phyloP scores from a whole-genome alignment of 2,329 filamentous ascomycete genomes.

The Colletotrichum horii region DNA sequence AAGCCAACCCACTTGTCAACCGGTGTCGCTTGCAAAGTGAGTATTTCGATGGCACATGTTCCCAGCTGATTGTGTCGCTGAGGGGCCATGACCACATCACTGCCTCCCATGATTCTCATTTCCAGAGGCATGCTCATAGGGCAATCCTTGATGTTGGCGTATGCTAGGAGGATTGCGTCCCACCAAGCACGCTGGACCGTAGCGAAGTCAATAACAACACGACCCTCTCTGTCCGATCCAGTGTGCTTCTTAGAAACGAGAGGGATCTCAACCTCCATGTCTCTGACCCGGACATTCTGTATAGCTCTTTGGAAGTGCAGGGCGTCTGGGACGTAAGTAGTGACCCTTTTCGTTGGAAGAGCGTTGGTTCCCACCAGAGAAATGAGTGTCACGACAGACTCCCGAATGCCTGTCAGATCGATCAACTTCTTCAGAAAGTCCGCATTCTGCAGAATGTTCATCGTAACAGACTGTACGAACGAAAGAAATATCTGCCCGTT shows the following conservation, averaged over 20 bases:
- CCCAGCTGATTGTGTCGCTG: conserved; percentile 45
- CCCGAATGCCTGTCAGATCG: conserved; percentile 6
- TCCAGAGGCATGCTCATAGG: conserved; percentile 50
- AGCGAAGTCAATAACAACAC: conserved; percentile 42
- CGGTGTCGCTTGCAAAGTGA: conserved; percentile 44
- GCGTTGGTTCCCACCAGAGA: conserved; percentile 27
- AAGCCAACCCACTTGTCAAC: conserved; percentile 42
- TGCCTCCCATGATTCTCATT: conserved; percentile 47
- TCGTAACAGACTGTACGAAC: conserved; percentile 25
- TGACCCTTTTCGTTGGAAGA: conserved; percentile 34
- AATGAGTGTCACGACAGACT: conserved; percentile 32
- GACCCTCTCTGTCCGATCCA: conserved; percentile 27
- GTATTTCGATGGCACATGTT: conserved; percentile 46
- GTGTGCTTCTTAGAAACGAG: conserved; percentile 47
- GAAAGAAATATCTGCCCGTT: conserved; percentile 36
- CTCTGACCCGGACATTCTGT: conserved; percentile 47
- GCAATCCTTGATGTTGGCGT: conserved; percentile 32
- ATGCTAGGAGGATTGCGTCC: conserved; percentile 52
- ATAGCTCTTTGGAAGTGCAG: conserved; percentile 52
- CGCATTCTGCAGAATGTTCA: conserved; percentile 25
- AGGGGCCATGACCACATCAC: conserved; percentile 47
- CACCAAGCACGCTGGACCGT: conserved; percentile 53
- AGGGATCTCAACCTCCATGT: conserved; percentile 40
- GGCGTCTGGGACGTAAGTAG: conserved; percentile 38
- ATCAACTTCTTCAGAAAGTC: conserved; percentile 29